Evolutionary conservation across 1,284 basidiomycete genomes (phyloP).

Genomic region (Testicularia cyperi): DNA sequence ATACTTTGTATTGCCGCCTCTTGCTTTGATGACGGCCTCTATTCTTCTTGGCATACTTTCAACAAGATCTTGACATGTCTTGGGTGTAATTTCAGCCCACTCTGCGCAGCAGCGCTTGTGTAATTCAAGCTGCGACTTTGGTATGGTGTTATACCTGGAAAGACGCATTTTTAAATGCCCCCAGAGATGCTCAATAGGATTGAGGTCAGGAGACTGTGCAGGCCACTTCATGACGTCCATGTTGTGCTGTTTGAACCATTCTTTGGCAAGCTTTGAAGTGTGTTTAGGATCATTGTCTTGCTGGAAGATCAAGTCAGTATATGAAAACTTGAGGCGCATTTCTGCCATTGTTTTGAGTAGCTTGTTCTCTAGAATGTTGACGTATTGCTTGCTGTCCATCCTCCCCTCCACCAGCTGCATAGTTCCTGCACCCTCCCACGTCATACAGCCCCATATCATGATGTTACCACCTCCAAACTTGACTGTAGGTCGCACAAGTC

Average conservation of each 20-base stretch:
- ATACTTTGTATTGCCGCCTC: slow-evolving; percentile 14
- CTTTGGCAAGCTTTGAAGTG: slow-evolving; percentile 7
- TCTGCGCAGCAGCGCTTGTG: background rate
- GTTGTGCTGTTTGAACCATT: slow-evolving; percentile 49
- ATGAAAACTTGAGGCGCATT: slow-evolving; percentile 4
- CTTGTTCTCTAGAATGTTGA: slow-evolving; percentile 56
- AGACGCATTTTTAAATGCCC: slow-evolving; percentile 2
- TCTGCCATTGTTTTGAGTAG: slow-evolving; percentile 39
- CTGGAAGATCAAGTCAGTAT: slow-evolving; percentile 56
- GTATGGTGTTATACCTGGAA: slow-evolving; percentile 1
- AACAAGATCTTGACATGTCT: slow-evolving; percentile 2
- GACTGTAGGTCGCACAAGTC: slow-evolving; percentile 1
- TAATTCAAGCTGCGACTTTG: background rate
- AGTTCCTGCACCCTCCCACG: slow-evolving; percentile 2
- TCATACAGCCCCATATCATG: slow-evolving; percentile 23
- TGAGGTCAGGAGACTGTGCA: slow-evolving; percentile 60
- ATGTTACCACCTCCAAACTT: slow-evolving; percentile 12
- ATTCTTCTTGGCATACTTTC: slow-evolving; percentile 13
- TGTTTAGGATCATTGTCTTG: slow-evolving; percentile 61
- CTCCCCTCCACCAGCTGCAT: slow-evolving; percentile 30
- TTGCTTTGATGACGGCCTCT: slow-evolving; percentile 7
- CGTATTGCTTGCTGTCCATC: slow-evolving; percentile 59
- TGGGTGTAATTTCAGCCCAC: slow-evolving; percentile 3
- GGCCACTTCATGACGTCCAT: slow-evolving; percentile 56
- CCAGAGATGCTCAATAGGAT: slow-evolving; percentile 62